Evolutionary conservation across 169 alveolate genomes (phyloP), one percentile per base, ranked within the genome.

Genomic region (Plasmodium yoelii): DNA sequence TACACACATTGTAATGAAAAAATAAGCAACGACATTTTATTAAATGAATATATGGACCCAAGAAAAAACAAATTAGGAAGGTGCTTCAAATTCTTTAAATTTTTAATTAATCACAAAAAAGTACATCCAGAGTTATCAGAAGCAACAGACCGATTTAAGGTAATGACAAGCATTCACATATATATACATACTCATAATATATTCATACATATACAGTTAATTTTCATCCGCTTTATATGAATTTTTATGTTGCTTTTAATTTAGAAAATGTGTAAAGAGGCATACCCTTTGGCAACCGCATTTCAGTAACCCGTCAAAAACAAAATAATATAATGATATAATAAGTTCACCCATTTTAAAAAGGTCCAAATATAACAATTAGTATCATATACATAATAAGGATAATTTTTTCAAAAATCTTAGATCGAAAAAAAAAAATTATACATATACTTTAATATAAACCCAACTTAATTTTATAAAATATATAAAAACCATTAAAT

Each of bases 71-170:
- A 82, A 82, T 26, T 82, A 46, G 69, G 51, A 70, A 82, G 82
- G 49, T 82, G 90, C 26, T 82, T 82, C 56, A 82, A 82, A 82
- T 82, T 82, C 39, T 71, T 82, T 46, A 70, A 34, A 67, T 82
- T 82, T 68, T 57, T 82, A 82, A 46, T 60, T 26, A 82, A 82
- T 10, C 39, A 61, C 53, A 47, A 53, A 57, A 24, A 42, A 51
- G 67, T 18, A 19, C 53, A 61, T 59, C 26, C 53, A 67, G 53
- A 67, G 49, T 82, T 82, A 7, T 56, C 42, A 39, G 57, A 55
- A 15, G 44, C 68, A 22, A 39, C 68, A 46, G 24, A 61, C 15
- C 80, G 44, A 18, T 82, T 82, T 28, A 82, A 82, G 55, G 90
- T 82, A 82, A 42, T 4, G 10, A 65, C 0, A 19, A 15, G 5